Conservation (phyloP, 2,329 filamentous ascomycete genomes). For the Pseudohalonectria lignicola region DNA sequence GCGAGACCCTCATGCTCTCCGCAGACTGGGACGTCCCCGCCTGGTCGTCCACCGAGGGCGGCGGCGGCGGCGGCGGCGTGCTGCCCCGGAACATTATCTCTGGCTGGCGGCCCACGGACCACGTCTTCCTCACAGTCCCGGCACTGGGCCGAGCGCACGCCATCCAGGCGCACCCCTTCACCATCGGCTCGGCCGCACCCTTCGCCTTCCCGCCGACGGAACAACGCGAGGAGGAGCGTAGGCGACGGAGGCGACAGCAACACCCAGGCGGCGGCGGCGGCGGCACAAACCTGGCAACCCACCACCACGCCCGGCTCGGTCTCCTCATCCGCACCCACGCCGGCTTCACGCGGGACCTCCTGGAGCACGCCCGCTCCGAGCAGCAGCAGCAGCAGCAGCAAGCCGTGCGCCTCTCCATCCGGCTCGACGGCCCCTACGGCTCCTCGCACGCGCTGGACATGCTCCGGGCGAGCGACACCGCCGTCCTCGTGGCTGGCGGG, state of each 20-base stretch:
- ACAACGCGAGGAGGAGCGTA: too few relatives aligned
- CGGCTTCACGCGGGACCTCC: slow-evolving; percentile 47
- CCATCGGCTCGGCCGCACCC: slow-evolving; percentile 50
- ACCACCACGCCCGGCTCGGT: slow-evolving; percentile 37
- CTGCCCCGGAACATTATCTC: slow-evolving; percentile 23
- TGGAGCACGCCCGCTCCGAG: slow-evolving; percentile 31
- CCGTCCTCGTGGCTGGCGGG: slow-evolving; percentile 50
- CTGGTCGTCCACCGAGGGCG: not conserved
- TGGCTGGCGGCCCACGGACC: slow-evolving; percentile 52
- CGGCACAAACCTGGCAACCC: not conserved
- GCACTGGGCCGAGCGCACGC: slow-evolving; percentile 36
- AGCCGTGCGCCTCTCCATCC: slow-evolving; percentile 26
- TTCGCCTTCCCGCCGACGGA: not conserved
- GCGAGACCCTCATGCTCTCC: slow-evolving; percentile 39
- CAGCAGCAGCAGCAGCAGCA: too few relatives aligned
- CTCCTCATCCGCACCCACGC: slow-evolving; percentile 49
- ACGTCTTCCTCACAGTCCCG: slow-evolving; percentile 52
- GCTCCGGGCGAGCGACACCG: slow-evolving; percentile 33
- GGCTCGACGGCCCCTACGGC: slow-evolving; percentile 56
- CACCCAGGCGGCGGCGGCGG: not conserved
- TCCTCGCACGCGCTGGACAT: slow-evolving; percentile 42
- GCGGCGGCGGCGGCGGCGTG: slow-evolving; percentile 4
- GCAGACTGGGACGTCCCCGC: slow-evolving; percentile 22
- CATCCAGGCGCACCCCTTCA: slow-evolving; percentile 56
- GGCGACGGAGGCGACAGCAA: not conserved